These are phyloP conservation scores for Venturia asperata DNA, from an alignment of 2,329 filamentous ascomycete species.

Conservation along the genomic window DNA sequence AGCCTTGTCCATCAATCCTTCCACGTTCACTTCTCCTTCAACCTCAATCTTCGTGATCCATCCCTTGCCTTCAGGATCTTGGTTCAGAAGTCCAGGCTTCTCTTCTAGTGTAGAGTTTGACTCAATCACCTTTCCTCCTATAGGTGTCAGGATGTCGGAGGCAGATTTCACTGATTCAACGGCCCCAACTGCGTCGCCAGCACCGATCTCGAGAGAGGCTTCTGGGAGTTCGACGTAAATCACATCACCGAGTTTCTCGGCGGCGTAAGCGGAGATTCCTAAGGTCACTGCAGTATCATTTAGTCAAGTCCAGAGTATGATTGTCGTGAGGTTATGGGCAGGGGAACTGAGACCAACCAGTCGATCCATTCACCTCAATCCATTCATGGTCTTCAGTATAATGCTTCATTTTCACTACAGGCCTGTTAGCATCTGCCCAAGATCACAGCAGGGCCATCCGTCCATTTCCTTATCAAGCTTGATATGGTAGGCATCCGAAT, in stretches of 20 bases:
- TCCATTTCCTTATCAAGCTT: background rate
- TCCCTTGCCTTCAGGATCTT: slow-evolving; percentile 79
- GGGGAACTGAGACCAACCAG: slow-evolving; percentile 42
- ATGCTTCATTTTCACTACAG: slow-evolving; percentile 60
- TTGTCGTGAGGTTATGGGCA: background rate
- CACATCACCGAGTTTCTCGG: slow-evolving; percentile 87
- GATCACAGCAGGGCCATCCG: background rate
- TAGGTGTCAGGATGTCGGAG: slow-evolving; percentile 90
- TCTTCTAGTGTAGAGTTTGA: slow-evolving; percentile 72
- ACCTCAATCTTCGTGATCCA: slow-evolving; percentile 91
- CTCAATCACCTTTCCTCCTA: slow-evolving; percentile 67
- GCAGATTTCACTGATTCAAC: slow-evolving; percentile 98
- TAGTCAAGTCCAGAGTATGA: background rate
- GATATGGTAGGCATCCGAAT: background rate
- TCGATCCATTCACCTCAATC: slow-evolving; percentile 85
- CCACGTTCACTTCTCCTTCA: slow-evolving; percentile 60
- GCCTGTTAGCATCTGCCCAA: background rate
- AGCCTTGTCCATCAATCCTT: slow-evolving; percentile 67
- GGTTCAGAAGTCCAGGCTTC: slow-evolving; percentile 81
- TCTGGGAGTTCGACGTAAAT: slow-evolving; percentile 94
- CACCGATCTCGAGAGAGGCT: slow-evolving; percentile 57
- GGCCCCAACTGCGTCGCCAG: slow-evolving; percentile 81
- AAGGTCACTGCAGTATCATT: slow-evolving; percentile 46
- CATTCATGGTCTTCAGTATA: slow-evolving; percentile 99
- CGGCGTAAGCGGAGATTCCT: slow-evolving; percentile 87